Evolutionary conservation across 164 flowering plant genomes (phyloP).

Genomic region (Nelumbo lutea): DNA sequence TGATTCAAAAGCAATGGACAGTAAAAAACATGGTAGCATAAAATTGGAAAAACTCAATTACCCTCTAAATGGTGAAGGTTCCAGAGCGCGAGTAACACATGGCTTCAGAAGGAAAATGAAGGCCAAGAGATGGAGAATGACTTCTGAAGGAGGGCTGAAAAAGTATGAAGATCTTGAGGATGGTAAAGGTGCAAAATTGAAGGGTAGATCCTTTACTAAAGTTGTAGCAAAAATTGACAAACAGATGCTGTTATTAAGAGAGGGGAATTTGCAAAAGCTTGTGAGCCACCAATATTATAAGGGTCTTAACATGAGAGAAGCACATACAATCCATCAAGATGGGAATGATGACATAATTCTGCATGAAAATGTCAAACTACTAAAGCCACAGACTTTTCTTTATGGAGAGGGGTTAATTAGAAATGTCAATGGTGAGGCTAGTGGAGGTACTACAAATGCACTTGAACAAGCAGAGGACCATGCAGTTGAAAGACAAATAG

Average conservation of each 20-base stretch:
- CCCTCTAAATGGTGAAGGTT: no score
- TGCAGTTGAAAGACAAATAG: slow-evolving; percentile 9
- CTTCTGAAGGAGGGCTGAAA: not conserved
- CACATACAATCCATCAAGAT: not conserved
- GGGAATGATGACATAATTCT: not conserved
- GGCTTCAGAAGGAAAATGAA: no score
- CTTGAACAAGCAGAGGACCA: slow-evolving; percentile 5
- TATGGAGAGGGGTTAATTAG: not conserved
- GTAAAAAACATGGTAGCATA: slow-evolving; percentile 2
- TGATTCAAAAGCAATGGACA: slow-evolving; percentile 1
- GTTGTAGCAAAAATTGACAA: no score
- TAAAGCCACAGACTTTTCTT: not conserved
- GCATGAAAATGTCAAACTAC: not conserved
- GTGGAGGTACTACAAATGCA: slow-evolving; percentile 1
- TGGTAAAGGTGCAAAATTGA: not conserved
- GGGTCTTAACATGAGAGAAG: not conserved
- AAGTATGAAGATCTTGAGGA: slow-evolving; percentile 5
- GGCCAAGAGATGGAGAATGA: not conserved
- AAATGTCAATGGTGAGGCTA: not conserved
- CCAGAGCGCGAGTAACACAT: no score
- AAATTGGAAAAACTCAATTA: no score
- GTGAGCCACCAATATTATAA: not conserved
- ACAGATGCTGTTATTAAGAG: not conserved
- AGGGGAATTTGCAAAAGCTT: not conserved
- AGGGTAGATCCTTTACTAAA: no score